Percentiles rank a stretch among this genome's conserved stretches.
Evolutionary conservation across 192 early-diverging fungal genomes (phyloP).

Genomic region (Coemansia sp.): DNA sequence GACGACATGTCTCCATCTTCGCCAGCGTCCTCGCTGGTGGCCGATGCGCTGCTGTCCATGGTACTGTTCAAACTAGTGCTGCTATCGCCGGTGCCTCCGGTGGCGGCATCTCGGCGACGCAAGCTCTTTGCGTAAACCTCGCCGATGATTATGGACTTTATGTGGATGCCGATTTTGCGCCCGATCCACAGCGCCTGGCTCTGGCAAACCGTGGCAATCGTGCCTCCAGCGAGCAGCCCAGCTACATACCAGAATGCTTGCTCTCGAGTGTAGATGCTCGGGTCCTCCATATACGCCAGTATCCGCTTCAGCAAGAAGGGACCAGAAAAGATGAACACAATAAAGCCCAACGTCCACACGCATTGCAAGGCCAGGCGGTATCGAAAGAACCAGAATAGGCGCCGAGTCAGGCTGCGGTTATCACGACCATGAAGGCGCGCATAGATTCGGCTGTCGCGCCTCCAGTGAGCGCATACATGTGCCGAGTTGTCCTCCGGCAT

Average conservation of each 20-base stretch:
- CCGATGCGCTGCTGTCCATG: background rate
- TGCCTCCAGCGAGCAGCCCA: slow-evolving; percentile 56
- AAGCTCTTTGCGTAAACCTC: slow-evolving; percentile 74
- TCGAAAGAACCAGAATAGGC: slow-evolving; percentile 54
- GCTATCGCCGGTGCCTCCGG: slow-evolving; percentile 9
- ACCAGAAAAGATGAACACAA: slow-evolving; percentile 53
- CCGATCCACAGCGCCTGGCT: slow-evolving; percentile 72
- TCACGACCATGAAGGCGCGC: slow-evolving; percentile 30
- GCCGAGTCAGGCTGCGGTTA: slow-evolving; percentile 25
- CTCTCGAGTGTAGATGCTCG: slow-evolving; percentile 48
- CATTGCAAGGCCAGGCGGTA: slow-evolving; percentile 51
- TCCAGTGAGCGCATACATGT: slow-evolving; percentile 35
- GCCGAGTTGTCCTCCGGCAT: slow-evolving; percentile 42
- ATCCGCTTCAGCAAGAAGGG: slow-evolving; percentile 61
- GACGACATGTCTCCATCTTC: slow-evolving; percentile 51
- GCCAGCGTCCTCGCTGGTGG: background rate
- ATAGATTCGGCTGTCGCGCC: slow-evolving; percentile 23
- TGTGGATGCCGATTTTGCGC: slow-evolving; percentile 65
- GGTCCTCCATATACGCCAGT: slow-evolving; percentile 60
- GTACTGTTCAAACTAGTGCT: background rate
- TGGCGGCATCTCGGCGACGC: slow-evolving; percentile 53
- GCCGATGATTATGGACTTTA: slow-evolving; percentile 61
- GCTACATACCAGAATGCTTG: slow-evolving; percentile 63
- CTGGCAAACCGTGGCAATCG: slow-evolving; percentile 53
- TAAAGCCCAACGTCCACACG: slow-evolving; percentile 49